Evolutionary conservation across 768 basidiomycete genomes (phyloP).

Genomic region (Phlebiopsis flavidoalba): DNA sequence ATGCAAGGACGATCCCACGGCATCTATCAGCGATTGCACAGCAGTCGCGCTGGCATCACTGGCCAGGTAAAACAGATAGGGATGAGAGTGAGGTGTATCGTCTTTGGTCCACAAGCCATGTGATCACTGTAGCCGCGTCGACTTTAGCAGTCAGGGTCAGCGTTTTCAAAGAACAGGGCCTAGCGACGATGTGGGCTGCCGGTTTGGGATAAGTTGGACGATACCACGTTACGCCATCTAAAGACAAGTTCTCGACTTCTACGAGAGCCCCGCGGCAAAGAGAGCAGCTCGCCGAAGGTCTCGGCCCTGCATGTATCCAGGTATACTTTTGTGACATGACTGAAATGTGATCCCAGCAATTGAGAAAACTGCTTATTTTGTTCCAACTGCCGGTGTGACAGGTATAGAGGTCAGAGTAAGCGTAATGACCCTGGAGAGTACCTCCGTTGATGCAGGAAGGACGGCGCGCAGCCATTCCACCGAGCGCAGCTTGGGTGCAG

Average conservation of each 20-base stretch:
- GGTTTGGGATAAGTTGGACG: not conserved
- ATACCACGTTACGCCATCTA: conserved; percentile 16
- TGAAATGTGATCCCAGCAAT: conserved; percentile 8
- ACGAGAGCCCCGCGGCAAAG: conserved; percentile 8
- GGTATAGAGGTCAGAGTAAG: conserved; percentile 11
- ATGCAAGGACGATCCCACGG: conserved; percentile 11
- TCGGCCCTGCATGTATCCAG: conserved; percentile 13
- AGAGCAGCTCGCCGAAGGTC: conserved; percentile 13
- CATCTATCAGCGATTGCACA: conserved; percentile 9
- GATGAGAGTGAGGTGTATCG: conserved; percentile 5
- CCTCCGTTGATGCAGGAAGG: not conserved
- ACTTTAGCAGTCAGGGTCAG: conserved; percentile 16
- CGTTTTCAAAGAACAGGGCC: not conserved
- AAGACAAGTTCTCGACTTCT: conserved; percentile 2
- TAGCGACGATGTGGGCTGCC: not conserved
- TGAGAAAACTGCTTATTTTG: conserved; percentile 3
- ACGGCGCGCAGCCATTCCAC: conserved; percentile 6
- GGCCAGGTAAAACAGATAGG: conserved; percentile 12
- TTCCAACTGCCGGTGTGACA: too few relatives aligned
- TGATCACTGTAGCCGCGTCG: conserved; percentile 13
- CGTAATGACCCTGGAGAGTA: conserved; percentile 2
- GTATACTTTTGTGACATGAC: conserved; percentile 1
- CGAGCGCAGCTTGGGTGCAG: not conserved
- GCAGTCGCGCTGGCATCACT: conserved; percentile 12
- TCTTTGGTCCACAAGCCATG: conserved; percentile 9